phyloP scores from a whole-genome alignment of 2,329 filamentous ascomycete genomes.

The Cladosporium sp. region DNA sequence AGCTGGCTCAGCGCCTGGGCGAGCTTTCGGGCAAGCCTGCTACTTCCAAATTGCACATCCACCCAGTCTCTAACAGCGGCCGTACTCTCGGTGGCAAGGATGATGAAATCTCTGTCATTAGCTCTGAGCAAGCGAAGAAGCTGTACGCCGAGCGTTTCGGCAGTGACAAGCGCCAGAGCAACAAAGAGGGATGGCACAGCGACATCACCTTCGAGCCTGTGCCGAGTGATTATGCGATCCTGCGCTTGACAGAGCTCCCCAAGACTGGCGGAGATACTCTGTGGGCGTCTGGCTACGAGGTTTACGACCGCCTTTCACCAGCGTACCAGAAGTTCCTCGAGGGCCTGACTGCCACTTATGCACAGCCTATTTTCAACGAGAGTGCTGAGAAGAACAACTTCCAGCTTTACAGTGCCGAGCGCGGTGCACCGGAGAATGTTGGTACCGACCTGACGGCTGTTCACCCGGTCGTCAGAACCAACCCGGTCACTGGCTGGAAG shows the following conservation, averaged over 20 bases:
- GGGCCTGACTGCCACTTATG: constrained; percentile 52
- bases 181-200: constrained; percentile 46
- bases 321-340: constrained; percentile 58
- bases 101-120: constrained; percentile 61
- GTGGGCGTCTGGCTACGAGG: constrained; percentile 35
- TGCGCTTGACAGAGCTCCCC: constrained; percentile 56
- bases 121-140: constrained; percentile 52
- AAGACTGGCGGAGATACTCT: constrained; percentile 55
- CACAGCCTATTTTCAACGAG: constrained; percentile 21
- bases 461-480: constrained; percentile 54
- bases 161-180: constrained; percentile 36
- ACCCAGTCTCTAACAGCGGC: constrained; percentile 55
- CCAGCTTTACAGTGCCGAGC: constrained; percentile 6
- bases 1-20: constrained; percentile 58
- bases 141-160: constrained; percentile 40
- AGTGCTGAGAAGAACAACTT: constrained; percentile 18
- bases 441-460: constrained; percentile 19
- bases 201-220: constrained; percentile 64
- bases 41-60: constrained; percentile 56
- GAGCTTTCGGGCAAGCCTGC: constrained; percentile 56
- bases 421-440: constrained; percentile 18
- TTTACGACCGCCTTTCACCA: constrained; percentile 60
- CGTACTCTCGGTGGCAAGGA: constrained; percentile 51
- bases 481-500: constrained; percentile 62
- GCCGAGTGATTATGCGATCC: constrained; percentile 59